Conservation (phyloP, 371 early-diverging fungal species). For the Mortierella sp. region DNA sequence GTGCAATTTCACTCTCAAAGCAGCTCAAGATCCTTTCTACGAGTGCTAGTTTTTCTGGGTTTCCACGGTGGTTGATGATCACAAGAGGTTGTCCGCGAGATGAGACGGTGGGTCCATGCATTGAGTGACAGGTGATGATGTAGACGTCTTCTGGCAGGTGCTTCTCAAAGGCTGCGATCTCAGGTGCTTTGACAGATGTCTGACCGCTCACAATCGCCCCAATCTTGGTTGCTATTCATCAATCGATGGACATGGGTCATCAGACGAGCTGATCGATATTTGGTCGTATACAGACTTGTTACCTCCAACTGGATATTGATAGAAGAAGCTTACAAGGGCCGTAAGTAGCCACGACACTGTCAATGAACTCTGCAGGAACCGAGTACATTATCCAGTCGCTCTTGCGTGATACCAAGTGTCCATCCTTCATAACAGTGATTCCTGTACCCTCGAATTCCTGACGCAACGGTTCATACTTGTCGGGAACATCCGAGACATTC, state of each 20-base stretch:
- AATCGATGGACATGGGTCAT: neutral
- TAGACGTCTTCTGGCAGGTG: conserved; percentile 89
- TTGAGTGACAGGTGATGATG: conserved; percentile 94
- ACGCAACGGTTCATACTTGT: conserved; percentile 73
- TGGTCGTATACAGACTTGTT: too few relatives aligned
- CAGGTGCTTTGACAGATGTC: conserved; percentile 96
- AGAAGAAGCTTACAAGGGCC: conserved; percentile 75
- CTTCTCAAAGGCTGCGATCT: conserved; percentile 88
- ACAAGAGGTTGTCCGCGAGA: conserved; percentile 89
- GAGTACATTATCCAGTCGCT: conserved; percentile 94
- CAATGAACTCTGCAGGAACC: conserved; percentile 92
- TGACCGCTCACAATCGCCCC: conserved; percentile 88
- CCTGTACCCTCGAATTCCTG: conserved; percentile 65
- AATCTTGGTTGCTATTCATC: conserved; percentile 79
- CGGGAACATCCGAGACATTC: conserved; percentile 89
- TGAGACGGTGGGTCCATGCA: conserved; percentile 94
- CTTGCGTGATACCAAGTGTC: conserved; percentile 82
- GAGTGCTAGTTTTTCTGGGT: conserved; percentile 67
- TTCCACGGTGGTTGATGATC: conserved; percentile 80
- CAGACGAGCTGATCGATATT: neutral
- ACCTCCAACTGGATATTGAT: neutral
- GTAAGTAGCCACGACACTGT: conserved; percentile 80
- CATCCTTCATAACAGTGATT: conserved; percentile 81
- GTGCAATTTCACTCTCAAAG: conserved; percentile 84
- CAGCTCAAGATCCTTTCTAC: conserved; percentile 75